Evolutionary conservation across 129 eudicot species (phyloP), one percentile per base, ranked within the genome.

Genomic region (Chrysanthemum makinoi): DNA sequence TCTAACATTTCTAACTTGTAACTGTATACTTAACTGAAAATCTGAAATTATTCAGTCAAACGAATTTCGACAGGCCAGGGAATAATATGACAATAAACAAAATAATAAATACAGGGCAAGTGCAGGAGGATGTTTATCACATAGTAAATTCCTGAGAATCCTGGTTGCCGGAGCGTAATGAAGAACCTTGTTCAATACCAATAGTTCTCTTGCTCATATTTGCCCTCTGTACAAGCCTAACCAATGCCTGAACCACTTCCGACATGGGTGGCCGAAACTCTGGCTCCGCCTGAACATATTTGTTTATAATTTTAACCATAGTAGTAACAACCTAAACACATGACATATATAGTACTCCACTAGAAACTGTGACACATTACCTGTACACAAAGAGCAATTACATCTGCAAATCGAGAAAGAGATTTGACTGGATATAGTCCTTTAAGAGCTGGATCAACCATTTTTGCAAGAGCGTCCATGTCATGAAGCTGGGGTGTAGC

Each of bases 401-500:
- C 79, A 78, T 89, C 92, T 44, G 97, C 97, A 72, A 91, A 85
- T 62, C 80, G 82, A n/a, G 97, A 91, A 43, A 91, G 80, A 50
- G 92, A 84, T 77, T 91, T 91, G 30, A 87, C 83, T 33, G 96
- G 90, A 78, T 91, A 91, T 17, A 81, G 66, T 56, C 97, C 96
- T 19, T 81, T 72, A 13, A 91, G 72, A 8, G 96, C 79, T 30
- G 96, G 97, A 82, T 91, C 97, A 17, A 84, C 95, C 96, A 91
- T 88, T 55, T 71, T 82, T 3, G 76, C 85, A 74, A 91, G 83
- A 26, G 96, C 96, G 79, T 88, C 96, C 51, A 83, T 86, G 76
- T 91, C 97, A 72, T 91, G 97, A 55, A 91, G 97, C 84, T 81
- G 91, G 47, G 96, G 86, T 3, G 82, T 72, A 2, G 96, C 96